Evolutionary conservation across 78 protist genomes (phyloP).

Genomic region (Emiliania huxleyi): DNA sequence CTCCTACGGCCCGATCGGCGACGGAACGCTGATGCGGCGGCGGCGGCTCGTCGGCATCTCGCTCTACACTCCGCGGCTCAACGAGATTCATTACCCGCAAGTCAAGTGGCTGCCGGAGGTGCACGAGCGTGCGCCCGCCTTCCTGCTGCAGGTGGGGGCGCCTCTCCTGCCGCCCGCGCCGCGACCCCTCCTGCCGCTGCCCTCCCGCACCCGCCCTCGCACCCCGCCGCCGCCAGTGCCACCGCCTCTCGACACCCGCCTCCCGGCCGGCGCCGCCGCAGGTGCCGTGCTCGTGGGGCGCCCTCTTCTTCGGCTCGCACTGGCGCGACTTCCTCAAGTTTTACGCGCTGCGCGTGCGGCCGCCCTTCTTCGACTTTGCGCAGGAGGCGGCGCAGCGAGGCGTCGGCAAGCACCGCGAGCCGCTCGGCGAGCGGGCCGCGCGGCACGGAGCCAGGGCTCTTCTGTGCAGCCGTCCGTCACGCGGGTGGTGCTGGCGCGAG

Average conservation of each 20-base stretch:
- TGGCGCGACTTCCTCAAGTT: slow-evolving; percentile 37
- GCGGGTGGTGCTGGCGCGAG: neutral
- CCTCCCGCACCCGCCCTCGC: too few relatives aligned
- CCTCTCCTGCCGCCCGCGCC: too few relatives aligned
- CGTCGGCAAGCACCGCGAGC: neutral
- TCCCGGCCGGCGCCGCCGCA: too few relatives aligned
- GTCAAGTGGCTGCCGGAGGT: neutral
- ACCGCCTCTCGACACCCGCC: too few relatives aligned
- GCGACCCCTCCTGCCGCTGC: too few relatives aligned
- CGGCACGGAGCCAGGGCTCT: too few relatives aligned
- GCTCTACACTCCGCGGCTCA: slow-evolving; percentile 18
- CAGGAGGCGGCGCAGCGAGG: neutral
- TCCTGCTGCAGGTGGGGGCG: neutral
- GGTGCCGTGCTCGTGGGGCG: slow-evolving; percentile 61
- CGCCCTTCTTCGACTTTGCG: neutral
- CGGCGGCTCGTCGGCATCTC: slow-evolving; percentile 8
- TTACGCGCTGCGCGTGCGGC: neutral
- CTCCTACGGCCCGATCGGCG: neutral
- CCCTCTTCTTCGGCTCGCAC: slow-evolving; percentile 4
- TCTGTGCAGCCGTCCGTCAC: neutral
- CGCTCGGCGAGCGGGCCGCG: neutral
- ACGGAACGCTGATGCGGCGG: neutral
- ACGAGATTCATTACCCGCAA: neutral
- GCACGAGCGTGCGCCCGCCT: neutral
- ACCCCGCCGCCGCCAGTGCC: too few relatives aligned